A percentile compares a stretch with the other conserved stretches of the same genome.
These are phyloP conservation scores for Lachancea thermotolerans DNA, from an alignment of 805 yeast species.

Conservation along the genomic window DNA sequence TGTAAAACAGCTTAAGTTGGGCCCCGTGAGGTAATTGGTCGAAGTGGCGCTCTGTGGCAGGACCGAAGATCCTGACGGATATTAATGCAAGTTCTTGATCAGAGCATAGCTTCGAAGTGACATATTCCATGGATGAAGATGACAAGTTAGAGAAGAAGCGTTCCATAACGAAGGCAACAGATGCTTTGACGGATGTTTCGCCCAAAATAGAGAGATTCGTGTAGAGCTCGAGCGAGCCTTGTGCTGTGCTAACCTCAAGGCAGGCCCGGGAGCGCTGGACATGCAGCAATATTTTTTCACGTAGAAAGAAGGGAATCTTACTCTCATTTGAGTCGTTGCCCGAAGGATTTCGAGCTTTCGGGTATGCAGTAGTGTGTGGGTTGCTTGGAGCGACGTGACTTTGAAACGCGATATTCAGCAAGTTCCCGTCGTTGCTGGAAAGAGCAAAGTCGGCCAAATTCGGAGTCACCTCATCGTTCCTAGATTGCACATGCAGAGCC, in stretches of 20 bases:
- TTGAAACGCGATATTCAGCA: conserved; percentile 20
- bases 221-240: conserved; percentile 20
- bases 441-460: conserved; percentile 27
- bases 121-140: conserved; percentile 47
- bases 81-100: conserved; percentile 32
- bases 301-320: conserved; percentile 18
- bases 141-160: conserved; percentile 50
- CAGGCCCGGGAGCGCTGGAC: conserved; percentile 62
- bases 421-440: conserved; percentile 20
- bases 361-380: conserved; percentile 4
- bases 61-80: conserved; percentile 22
- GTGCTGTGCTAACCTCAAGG: conserved; percentile 35
- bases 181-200: conserved; percentile 43
- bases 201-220: conserved; percentile 56
- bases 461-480: conserved; percentile 15
- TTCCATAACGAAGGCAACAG: conserved; percentile 58
- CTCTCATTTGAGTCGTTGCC: conserved; percentile 1
- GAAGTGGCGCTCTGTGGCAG: conserved; percentile 29
- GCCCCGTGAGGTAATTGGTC: conserved; percentile 37
- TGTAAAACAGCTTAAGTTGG: conserved; percentile 47
- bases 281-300: conserved; percentile 37
- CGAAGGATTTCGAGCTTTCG: not conserved
- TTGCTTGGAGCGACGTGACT: not conserved
- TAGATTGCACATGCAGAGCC: conserved; percentile 20
- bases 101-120: conserved; percentile 40